Percentiles rank a stretch among this genome's conserved stretches.
Conservation (phyloP, 768 basidiomycete species). For the Amanita rubescens region DNA sequence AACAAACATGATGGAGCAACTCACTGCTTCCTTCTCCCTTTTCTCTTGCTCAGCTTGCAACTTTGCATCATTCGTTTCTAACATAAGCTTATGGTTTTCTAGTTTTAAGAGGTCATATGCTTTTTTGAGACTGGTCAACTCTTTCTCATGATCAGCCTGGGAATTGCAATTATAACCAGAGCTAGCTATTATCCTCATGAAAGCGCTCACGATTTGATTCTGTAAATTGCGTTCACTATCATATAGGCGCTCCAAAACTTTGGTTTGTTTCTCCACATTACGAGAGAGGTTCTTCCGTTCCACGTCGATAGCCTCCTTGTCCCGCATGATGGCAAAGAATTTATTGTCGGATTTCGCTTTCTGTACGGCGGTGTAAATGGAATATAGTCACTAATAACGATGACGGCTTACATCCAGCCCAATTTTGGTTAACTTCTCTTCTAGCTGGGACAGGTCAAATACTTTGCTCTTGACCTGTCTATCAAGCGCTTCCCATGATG, state of each 20-base stretch:
- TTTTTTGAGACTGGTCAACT: conserved; percentile 27
- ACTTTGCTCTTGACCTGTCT: conserved; percentile 78
- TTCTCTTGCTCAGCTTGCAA: conserved; percentile 21
- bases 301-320: conserved; percentile 74
- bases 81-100: conserved; percentile 26
- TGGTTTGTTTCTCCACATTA: conserved; percentile 37
- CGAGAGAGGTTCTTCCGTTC: conserved; percentile 63
- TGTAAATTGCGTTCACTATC: conserved; percentile 57
- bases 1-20: background rate
- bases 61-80: conserved; percentile 29
- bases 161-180: background rate
- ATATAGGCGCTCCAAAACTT: conserved; percentile 55
- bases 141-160: conserved; percentile 39
- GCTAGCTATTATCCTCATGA: background rate
- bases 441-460: conserved; percentile 67
- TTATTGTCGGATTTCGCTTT: conserved; percentile 97
- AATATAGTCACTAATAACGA: background rate
- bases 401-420: conserved; percentile 55
- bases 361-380: conserved; percentile 33
- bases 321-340: conserved; percentile 84
- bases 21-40: conserved; percentile 26
- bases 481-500: conserved; percentile 82
- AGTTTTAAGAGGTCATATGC: conserved; percentile 21
- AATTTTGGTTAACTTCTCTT: conserved; percentile 62
- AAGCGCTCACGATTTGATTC: conserved; percentile 47